Base-by-base conservation (phyloP, 1,284 basidiomycete genomes). In the Pseudozyma sp. region DNA sequence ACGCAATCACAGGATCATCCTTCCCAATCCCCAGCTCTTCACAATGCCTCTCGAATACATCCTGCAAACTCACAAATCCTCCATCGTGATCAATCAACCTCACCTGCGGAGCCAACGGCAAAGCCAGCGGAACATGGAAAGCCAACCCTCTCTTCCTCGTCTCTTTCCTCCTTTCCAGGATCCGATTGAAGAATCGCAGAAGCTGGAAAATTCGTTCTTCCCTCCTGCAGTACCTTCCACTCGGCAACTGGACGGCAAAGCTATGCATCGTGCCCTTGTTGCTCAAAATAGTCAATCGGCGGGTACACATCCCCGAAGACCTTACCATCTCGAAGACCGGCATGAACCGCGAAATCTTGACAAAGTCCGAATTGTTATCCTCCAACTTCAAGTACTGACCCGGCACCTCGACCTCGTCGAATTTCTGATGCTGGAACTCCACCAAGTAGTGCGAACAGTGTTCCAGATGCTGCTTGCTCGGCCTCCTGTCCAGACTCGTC, bases 361-460 rank as follows among this genome's bases (percentile, higher is more conserved):
- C 89, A 81, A 99, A 97, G 81, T 93, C 92, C 79, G 93, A 91
- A 81, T 95, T 94, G 83, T 90, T 94, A 85, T 99, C 97, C 84
- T 96, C 95, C 83, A 81, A 52, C 52, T 68, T 63, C 0, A 95
- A 92, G 82, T 99, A 99, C 86, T 99, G 97, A 10, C 97, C 97
- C 19, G 97, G 97, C 59, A 99, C 91, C 85, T 99, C 97, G 54
- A 99, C 94, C 77, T 99, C 97, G 80, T 99, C 97, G 63, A 97
- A 95, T 85, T 96, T 97, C 83, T 92, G 92, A 86, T 97, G 95
- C 81, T 99, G 96, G 88, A 99, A 99, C 85, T 99, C 96, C 12
- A 94, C 93, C 73, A 99, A 88, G 87, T 95, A 98, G 86, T 97
- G 95, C 76, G 93, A 95, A 51, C 94, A 88, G 65, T 92, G 88